These are phyloP conservation scores for Oryza meridionalis DNA, from an alignment of 176 grass and related monocot genomes.

Conservation along the genomic window DNA sequence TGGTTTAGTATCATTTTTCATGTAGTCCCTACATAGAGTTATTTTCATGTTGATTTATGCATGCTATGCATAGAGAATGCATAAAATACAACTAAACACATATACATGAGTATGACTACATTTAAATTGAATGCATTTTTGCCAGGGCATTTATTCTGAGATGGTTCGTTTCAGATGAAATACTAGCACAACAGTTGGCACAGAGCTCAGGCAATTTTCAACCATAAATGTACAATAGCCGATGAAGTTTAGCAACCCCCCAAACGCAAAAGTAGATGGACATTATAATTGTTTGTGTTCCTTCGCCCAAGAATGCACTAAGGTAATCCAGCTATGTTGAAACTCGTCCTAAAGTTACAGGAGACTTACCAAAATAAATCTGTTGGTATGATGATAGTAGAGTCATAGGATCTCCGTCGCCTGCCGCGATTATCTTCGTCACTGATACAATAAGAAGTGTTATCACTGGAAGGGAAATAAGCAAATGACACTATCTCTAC, in stretches of 20 bases:
- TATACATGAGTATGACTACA: background rate
- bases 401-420: constrained; percentile 68
- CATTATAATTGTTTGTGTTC: background rate
- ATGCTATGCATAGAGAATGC: background rate
- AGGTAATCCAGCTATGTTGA: too few relatives aligned
- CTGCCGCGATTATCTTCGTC: constrained; percentile 80
- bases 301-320: background rate
- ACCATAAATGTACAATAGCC: constrained; percentile 3
- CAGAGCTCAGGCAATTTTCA: constrained; percentile 1
- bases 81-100: background rate
- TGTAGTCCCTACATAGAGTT: background rate
- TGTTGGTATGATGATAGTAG: constrained; percentile 67
- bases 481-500: constrained; percentile 26
- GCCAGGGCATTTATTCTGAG: background rate
- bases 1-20: background rate
- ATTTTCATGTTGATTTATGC: background rate
- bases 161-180: background rate
- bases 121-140: background rate
- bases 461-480: constrained; percentile 38
- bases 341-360: constrained; percentile 2
- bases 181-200: background rate
- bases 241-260: background rate
- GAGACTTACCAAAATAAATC: constrained; percentile 96
- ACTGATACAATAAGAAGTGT: constrained; percentile 59
- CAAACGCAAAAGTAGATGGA: background rate